A percentile compares a stretch with the other conserved stretches of the same genome.
Evolutionary conservation across 208 protist species (phyloP).

Genomic region (Crithidia expoeki): DNA sequence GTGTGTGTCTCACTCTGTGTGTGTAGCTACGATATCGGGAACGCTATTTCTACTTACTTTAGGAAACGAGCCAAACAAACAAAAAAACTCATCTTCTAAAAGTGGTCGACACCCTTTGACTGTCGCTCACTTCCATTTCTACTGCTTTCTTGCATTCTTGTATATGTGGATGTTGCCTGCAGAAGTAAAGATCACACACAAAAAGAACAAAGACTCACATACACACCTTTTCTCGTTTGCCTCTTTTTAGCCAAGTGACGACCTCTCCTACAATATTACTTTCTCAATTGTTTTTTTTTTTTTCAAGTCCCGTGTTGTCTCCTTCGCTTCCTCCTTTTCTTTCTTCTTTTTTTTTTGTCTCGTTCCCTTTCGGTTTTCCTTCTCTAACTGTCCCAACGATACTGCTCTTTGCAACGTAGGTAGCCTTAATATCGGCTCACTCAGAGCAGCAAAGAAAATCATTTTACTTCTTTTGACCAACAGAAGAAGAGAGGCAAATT

Average conservation of each 20-base stretch:
- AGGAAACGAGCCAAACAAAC: neutral
- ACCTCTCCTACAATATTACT: conserved; percentile 1
- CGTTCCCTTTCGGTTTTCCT: conserved; percentile 13
- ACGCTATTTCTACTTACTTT: no score
- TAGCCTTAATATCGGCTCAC: neutral
- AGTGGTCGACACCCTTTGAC: no score
- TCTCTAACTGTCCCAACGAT: neutral
- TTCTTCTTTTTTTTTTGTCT: conserved; percentile 3
- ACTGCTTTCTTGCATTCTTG: no score
- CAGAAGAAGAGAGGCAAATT: neutral
- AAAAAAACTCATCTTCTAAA: no score
- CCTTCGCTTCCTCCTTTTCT: neutral
- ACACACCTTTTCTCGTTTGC: neutral
- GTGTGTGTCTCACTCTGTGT: neutral
- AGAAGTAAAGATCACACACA: no score
- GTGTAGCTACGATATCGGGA: neutral
- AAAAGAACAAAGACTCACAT: neutral
- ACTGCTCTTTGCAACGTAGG: neutral
- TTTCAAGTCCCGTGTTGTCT: conserved; percentile 10
- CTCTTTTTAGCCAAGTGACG: no score
- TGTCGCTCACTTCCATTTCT: no score
- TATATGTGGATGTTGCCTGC: no score
- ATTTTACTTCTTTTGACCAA: no score
- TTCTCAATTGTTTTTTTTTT: conserved; percentile 15
- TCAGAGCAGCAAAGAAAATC: neutral